phyloP scores from a whole-genome alignment of 225 moss, liverwort and hornwort species.

The Antitrichia curtipendula region DNA sequence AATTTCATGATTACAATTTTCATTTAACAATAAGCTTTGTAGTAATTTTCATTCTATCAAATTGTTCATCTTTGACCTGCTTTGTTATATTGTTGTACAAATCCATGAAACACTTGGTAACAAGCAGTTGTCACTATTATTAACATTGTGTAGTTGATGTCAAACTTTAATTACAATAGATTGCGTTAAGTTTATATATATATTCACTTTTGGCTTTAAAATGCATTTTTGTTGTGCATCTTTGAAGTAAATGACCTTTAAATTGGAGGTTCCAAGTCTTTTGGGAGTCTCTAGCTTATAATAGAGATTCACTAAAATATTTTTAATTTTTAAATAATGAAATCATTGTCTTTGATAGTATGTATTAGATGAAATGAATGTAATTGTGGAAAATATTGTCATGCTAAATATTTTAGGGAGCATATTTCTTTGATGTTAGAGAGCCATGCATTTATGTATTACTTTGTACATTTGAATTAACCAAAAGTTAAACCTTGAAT shows the following conservation, averaged over 20 bases:
- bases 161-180: background rate
- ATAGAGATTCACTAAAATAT: background rate
- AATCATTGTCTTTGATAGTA: background rate
- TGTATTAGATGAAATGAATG: background rate
- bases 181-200: background rate
- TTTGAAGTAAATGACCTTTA: too few species aligned
- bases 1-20: background rate
- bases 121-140: background rate
- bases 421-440: background rate
- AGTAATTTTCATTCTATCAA: background rate
- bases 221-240: background rate
- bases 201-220: background rate
- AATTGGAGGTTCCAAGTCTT: too few species aligned
- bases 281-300: rapidly evolving
- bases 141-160: background rate
- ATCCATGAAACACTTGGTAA: background rate
- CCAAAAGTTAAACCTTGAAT: background rate
- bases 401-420: background rate
- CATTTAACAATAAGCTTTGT: rapidly evolving
- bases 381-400: background rate
- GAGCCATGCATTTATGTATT: background rate
- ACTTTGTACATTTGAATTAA: background rate
- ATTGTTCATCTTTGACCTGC: background rate
- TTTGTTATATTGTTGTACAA: background rate
- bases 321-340: background rate